Evolutionary conservation across 176 grass and related monocot genomes (phyloP), one percentile per base, ranked within the genome.

Genomic region (Microstegium vimineum): DNA sequence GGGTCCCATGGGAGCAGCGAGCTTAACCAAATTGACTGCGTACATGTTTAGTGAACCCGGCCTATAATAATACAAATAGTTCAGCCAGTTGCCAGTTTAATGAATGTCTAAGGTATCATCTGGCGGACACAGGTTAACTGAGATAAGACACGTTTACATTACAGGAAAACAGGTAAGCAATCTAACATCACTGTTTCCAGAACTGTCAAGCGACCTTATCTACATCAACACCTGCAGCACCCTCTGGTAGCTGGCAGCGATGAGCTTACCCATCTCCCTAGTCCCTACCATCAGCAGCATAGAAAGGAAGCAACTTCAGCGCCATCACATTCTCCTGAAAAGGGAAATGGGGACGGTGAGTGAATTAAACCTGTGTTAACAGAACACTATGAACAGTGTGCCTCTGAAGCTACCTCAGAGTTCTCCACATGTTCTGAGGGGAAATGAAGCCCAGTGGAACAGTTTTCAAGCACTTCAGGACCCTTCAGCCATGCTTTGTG

Each of bases 401-500:
- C 12, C 23, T 61, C 32, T 30, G 42, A 68, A 73, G 22, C 42
- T 75, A 96, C 93, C 97, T 96, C 87, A 3, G 85, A 63, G 81
- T 90, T 92, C 32, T 89, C 77, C 77, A 87, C 41, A 78, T 63
- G 81, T 25, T 90, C 89, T 0, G 63, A 52, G 51, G 89, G 87
- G 40, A 96, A 99, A 85, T 92, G 79, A 60, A 99, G 91, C 45
- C 97, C 97, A 8, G 97, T 96, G 51, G 97, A 99, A 76, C 97
- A 99, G 61, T 92, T 91, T 72, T 86, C 76, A 63, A 99, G 89
- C 69, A 94, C 75, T 81, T 99, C 97, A 56, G 97, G 93, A 28
- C 80, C 90, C 73, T 94, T 96, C 93, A 99, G 90, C 97, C 97
- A 99, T 85, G 93, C 89, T 83, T 99, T 99, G 66, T 99, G 89